These are phyloP conservation scores for Populus trichocarpa DNA, from an alignment of 441 rosid species.

Conservation along the genomic window DNA sequence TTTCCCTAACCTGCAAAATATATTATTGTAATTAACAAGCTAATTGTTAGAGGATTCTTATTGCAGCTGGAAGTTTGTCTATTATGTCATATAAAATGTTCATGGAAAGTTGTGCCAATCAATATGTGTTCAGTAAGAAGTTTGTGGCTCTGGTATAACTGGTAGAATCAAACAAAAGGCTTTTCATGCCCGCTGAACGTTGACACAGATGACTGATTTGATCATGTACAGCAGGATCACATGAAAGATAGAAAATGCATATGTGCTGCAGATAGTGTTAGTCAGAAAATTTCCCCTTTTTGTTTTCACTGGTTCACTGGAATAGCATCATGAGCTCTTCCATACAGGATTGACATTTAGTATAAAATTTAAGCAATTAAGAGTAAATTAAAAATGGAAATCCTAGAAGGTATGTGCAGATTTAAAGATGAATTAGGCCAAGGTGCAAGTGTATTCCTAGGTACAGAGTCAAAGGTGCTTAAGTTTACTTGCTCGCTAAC, in stretches of 20 bases:
- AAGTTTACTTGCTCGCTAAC: neutral
- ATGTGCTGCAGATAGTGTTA: neutral
- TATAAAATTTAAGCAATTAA: neutral
- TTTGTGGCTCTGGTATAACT: neutral
- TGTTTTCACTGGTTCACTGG: neutral
- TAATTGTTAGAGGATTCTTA: neutral
- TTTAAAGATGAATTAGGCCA: neutral
- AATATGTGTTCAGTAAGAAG: neutral
- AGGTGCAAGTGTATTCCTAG: neutral
- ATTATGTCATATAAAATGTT: neutral
- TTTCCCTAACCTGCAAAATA: neutral
- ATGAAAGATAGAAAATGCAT: neutral
- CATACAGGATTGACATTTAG: neutral
- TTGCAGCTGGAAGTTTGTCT: neutral
- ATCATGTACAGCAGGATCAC: neutral
- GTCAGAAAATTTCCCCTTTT: neutral
- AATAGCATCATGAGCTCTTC: neutral
- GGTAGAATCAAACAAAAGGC: neutral
- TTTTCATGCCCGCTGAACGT: neutral
- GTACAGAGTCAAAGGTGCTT: neutral
- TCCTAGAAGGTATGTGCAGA: neutral
- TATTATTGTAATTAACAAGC: neutral
- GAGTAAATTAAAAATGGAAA: neutral
- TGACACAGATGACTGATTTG: neutral
- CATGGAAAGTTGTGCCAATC: neutral